A percentile compares a stretch with the other conserved stretches of the same genome.
Evolutionary conservation across 345 rosid genomes (phyloP).

Genomic region (Xanthoceras sorbifolium): DNA sequence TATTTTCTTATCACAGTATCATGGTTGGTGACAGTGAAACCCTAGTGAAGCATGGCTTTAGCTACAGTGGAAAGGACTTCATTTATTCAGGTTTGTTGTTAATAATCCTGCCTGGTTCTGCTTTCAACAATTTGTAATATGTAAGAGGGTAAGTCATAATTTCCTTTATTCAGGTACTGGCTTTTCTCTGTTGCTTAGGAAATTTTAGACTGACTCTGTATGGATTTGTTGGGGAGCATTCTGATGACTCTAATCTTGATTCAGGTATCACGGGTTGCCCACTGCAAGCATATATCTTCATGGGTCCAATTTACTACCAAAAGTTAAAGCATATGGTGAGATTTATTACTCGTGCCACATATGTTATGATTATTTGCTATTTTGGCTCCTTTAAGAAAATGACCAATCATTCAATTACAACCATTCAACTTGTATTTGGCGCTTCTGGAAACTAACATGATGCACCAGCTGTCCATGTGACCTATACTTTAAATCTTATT

Average conservation of each 20-base stretch:
- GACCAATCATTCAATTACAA: not conserved
- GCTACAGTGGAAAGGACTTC: slow-evolving; percentile 91
- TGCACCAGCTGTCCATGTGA: not conserved
- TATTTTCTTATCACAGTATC: slow-evolving; percentile 14
- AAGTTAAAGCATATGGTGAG: slow-evolving; percentile 94
- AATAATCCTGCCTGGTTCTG: not conserved
- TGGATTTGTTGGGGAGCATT: not conserved
- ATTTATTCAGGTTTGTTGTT: slow-evolving; percentile 74
- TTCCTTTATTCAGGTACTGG: not conserved
- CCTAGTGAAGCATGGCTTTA: slow-evolving; percentile 72
- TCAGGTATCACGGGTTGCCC: slow-evolving; percentile 91
- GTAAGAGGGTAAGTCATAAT: slow-evolving; percentile 1
- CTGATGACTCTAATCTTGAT: slow-evolving; percentile 31
- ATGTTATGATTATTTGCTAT: not conserved
- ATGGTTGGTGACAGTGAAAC: slow-evolving; percentile 56
- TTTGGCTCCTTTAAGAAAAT: not conserved
- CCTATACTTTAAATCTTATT: not conserved
- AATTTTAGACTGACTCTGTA: not conserved
- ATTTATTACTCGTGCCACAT: slow-evolving; percentile 1
- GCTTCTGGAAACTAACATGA: not conserved
- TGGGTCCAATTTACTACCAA: slow-evolving; percentile 99
- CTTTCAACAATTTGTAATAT: not conserved
- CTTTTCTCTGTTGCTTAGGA: not conserved
- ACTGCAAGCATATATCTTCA: slow-evolving; percentile 83
- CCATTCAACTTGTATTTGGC: not conserved